A percentile compares a stretch with the other conserved stretches of the same genome.
These are phyloP conservation scores for Adiantum capillusveneris DNA, from an alignment of 75 land plant genomes.

Conservation along the genomic window DNA sequence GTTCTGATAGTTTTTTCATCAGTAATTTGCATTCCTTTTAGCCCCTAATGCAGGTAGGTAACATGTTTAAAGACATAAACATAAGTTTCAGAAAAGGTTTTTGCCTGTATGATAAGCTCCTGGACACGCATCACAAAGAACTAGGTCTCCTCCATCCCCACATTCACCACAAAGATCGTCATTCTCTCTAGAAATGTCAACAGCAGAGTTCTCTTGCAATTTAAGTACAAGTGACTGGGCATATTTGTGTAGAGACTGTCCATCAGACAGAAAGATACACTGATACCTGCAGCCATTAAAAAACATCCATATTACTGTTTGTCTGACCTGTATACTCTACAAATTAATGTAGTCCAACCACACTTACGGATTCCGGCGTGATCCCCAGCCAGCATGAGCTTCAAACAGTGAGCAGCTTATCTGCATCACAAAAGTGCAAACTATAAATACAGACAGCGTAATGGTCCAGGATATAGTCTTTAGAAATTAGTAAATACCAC, in stretches of 20 bases:
- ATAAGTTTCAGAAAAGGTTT: too few species aligned
- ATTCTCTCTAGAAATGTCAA: slow-evolving; percentile 19
- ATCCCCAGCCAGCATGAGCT: slow-evolving; percentile 89
- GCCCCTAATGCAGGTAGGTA: too few species aligned
- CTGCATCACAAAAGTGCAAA: slow-evolving; percentile 26
- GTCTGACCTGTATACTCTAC: not conserved
- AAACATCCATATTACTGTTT: too few species aligned
- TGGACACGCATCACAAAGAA: slow-evolving; percentile 63
- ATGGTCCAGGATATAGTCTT: not conserved
- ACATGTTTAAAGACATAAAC: too few species aligned
- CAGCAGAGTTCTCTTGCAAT: slow-evolving; percentile 19
- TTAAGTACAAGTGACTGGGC: slow-evolving; percentile 48
- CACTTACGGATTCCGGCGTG: slow-evolving; percentile 90
- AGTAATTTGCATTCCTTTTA: too few species aligned
- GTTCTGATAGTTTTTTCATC: too few species aligned
- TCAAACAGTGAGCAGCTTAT: slow-evolving; percentile 88
- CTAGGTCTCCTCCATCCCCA: slow-evolving; percentile 65
- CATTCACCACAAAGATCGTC: slow-evolving; percentile 63
- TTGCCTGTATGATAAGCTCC: slow-evolving; percentile 62
- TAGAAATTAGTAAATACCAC: too few species aligned
- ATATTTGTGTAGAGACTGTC: slow-evolving; percentile 64
- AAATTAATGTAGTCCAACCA: too few species aligned
- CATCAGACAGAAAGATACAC: slow-evolving; percentile 72
- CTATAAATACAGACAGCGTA: not conserved
- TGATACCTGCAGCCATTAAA: slow-evolving; percentile 45